A percentile compares a stretch with the other conserved stretches of the same genome.
Evolutionary conservation across 345 rosid genomes (phyloP).

Genomic region (Diplotaxis tenuifolia): DNA sequence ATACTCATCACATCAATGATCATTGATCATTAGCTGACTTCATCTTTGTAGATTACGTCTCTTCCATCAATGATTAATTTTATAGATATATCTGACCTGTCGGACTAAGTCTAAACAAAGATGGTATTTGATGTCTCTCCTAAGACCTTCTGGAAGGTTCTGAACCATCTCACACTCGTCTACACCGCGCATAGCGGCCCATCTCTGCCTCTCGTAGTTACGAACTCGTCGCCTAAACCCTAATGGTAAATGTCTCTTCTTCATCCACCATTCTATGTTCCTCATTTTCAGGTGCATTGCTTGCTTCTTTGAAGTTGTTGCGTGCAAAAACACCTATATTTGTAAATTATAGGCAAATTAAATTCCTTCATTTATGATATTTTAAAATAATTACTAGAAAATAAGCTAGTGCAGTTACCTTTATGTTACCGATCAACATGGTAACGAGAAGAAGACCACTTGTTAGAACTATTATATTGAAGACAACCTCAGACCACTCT

Average conservation of each 20-base stretch:
- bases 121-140: constrained; percentile 96
- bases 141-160: constrained; percentile 84
- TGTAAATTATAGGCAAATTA: neutral
- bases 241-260: constrained; percentile 72
- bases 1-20: neutral
- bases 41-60: neutral
- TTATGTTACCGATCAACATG: constrained; percentile 95
- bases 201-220: constrained; percentile 83
- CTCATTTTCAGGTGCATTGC: constrained; percentile 98
- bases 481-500: constrained; percentile 93
- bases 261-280: constrained; percentile 99
- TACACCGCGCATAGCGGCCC: constrained; percentile 99
- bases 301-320: constrained; percentile 94
- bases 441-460: constrained; percentile 92
- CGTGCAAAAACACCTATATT: constrained; percentile 75
- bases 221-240: constrained; percentile 90
- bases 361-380: neutral
- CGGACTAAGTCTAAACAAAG: constrained; percentile 88
- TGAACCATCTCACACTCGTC: constrained; percentile 85
- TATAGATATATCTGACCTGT: constrained; percentile 49
- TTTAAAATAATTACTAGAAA: neutral
- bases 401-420: constrained; percentile 46
- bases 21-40: neutral
- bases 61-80: neutral
- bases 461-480: constrained; percentile 89